Evolutionary conservation across 345 rosid genomes (phyloP).

Genomic region (Pistacia atlantica): DNA sequence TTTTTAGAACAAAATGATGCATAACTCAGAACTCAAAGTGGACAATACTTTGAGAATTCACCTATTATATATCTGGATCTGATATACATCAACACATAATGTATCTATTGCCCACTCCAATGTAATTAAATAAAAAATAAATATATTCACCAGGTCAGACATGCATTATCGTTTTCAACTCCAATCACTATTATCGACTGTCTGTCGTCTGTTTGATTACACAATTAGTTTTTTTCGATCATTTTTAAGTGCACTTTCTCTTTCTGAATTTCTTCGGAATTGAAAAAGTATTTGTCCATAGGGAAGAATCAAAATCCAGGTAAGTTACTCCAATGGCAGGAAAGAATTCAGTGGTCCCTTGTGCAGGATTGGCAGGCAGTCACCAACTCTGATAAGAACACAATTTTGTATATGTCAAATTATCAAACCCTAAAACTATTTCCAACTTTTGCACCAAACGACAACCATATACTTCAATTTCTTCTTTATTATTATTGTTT

Average conservation of each 20-base stretch:
- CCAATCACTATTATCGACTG: no score
- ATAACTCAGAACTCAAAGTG: no score
- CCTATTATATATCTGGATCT: no score
- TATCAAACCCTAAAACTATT: not conserved
- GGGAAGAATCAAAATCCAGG: not conserved
- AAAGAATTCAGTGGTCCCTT: slow-evolving; percentile 5
- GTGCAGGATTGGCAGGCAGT: not conserved
- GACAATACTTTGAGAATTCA: no score
- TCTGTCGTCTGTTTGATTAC: not conserved
- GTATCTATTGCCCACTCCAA: no score
- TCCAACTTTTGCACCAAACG: not conserved
- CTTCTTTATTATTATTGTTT: no score
- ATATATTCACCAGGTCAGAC: no score
- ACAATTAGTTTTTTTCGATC: not conserved
- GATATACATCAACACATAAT: no score
- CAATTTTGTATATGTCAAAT: not conserved
- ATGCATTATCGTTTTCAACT: no score
- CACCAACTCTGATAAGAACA: not conserved
- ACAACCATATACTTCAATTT: not conserved
- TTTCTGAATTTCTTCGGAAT: not conserved
- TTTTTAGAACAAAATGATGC: no score
- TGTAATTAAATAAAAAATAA: no score
- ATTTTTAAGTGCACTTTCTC: not conserved
- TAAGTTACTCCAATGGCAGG: not conserved
- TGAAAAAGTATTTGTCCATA: no score